Percentiles rank a stretch among this genome's conserved stretches.
Conservation (phyloP, 78 protist species). For the Pigoraptor vietnamica region DNA sequence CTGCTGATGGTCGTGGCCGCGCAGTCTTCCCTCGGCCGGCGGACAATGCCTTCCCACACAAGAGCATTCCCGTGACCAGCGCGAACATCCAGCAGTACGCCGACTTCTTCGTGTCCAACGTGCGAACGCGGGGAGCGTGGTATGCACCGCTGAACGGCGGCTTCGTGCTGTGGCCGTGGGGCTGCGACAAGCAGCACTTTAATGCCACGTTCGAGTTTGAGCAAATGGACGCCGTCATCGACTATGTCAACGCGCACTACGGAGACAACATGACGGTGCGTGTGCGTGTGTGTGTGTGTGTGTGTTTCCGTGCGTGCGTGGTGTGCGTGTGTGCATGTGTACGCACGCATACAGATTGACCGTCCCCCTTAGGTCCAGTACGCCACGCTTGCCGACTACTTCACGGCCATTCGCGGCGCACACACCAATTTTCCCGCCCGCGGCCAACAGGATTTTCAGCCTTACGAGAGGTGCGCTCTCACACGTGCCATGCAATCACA, state of each 20-base stretch:
- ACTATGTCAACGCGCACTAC: not conserved
- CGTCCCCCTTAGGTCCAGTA: not conserved
- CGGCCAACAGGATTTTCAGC: conserved; percentile 20
- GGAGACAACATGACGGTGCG: not conserved
- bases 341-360: not conserved
- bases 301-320: not conserved
- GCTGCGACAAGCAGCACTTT: conserved; percentile 14
- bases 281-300: not conserved
- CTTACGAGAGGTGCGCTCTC: conserved; percentile 14
- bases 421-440: not conserved
- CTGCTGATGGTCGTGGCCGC: no score
- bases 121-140: not conserved
- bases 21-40: conserved; percentile 11
- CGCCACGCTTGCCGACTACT: conserved; percentile 26
- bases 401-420: not conserved
- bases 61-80: not conserved
- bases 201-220: not conserved
- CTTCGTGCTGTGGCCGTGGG: conserved; percentile 2
- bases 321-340: not conserved
- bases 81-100: not conserved
- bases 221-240: not conserved
- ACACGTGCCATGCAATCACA: no score
- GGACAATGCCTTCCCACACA: not conserved
- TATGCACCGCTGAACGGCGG: not conserved
- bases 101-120: not conserved